phyloP scores from a whole-genome alignment of 2,329 filamentous ascomycete species.

The Niveomyces coronatus region DNA sequence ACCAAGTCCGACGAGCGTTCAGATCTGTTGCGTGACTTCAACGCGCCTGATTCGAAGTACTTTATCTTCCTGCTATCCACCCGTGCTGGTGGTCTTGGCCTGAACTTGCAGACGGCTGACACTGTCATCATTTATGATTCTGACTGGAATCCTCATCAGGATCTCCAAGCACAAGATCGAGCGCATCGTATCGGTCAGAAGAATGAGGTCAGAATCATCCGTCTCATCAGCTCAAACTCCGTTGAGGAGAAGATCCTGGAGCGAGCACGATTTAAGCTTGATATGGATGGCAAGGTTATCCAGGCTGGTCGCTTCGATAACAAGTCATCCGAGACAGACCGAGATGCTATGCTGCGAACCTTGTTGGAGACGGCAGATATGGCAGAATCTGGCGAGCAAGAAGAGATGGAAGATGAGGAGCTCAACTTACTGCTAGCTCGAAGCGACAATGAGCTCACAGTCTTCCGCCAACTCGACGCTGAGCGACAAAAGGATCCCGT shows the following conservation, averaged over 20 bases:
- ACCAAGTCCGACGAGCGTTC: slow-evolving; percentile 97
- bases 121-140: slow-evolving; percentile 99
- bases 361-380: slow-evolving; percentile 76
- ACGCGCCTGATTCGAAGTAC: slow-evolving; percentile 79
- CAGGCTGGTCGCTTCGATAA: slow-evolving; percentile 99
- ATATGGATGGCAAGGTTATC: slow-evolving; percentile 99
- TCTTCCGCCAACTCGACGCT: slow-evolving; percentile 78
- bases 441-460: slow-evolving; percentile 63
- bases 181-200: slow-evolving; percentile 99
- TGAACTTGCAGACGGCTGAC: slow-evolving; percentile 94
- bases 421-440: slow-evolving; percentile 90
- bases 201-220: slow-evolving; percentile 94
- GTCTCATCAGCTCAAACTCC: slow-evolving; percentile 91
- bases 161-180: slow-evolving; percentile 98
- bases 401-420: slow-evolving; percentile 98
- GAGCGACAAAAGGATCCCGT: slow-evolving; percentile 53
- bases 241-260: slow-evolving; percentile 98
- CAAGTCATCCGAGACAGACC: slow-evolving; percentile 96
- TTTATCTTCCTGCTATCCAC: slow-evolving; percentile 99
- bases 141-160: slow-evolving; percentile 98
- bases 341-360: slow-evolving; percentile 91
- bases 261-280: slow-evolving; percentile 91
- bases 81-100: slow-evolving; percentile 91
- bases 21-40: slow-evolving; percentile 80
- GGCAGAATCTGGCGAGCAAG: slow-evolving; percentile 62